These are phyloP conservation scores for Abelmoschus esculentus DNA, from an alignment of 345 rosid species.

Conservation along the genomic window DNA sequence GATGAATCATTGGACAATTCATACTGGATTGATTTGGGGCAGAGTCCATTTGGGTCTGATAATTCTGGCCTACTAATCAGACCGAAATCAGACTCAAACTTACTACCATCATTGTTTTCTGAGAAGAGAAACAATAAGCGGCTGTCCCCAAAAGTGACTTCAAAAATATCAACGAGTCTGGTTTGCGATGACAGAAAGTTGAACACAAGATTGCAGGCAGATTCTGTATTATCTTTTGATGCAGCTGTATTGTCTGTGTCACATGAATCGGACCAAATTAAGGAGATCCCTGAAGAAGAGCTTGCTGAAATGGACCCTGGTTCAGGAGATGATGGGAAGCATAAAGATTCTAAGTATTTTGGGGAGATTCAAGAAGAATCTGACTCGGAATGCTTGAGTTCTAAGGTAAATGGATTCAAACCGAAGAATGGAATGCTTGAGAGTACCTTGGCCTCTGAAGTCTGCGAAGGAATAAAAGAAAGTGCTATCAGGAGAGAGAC, in stretches of 20 bases:
- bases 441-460: constrained; percentile 22
- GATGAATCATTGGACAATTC: constrained; percentile 61
- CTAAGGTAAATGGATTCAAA: constrained; percentile 21
- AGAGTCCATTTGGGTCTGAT: constrained; percentile 57
- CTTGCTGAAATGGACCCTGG: constrained; percentile 23
- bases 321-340: constrained; percentile 14
- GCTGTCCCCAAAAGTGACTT: constrained; percentile 33
- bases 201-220: constrained; percentile 21
- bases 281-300: constrained; percentile 46
- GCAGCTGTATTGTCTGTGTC: constrained; percentile 64
- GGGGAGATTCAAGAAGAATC: constrained; percentile 42
- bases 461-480: constrained; percentile 32
- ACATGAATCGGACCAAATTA: constrained; percentile 36
- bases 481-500: constrained; percentile 66
- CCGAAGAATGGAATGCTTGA: constrained; percentile 11
- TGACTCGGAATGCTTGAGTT: constrained; percentile 16
- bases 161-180: constrained; percentile 29
- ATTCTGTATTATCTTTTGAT: constrained; percentile 59
- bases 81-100: constrained; percentile 33
- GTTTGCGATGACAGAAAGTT: constrained; percentile 26
- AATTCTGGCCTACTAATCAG: constrained; percentile 31
- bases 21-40: constrained; percentile 66
- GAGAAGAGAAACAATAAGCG: constrained; percentile 34
- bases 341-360: constrained; percentile 20
- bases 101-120: constrained; percentile 39